These are phyloP conservation scores for Globisporangium perplexum DNA, from an alignment of 352 stramenopile genomes.

Conservation along the genomic window DNA sequence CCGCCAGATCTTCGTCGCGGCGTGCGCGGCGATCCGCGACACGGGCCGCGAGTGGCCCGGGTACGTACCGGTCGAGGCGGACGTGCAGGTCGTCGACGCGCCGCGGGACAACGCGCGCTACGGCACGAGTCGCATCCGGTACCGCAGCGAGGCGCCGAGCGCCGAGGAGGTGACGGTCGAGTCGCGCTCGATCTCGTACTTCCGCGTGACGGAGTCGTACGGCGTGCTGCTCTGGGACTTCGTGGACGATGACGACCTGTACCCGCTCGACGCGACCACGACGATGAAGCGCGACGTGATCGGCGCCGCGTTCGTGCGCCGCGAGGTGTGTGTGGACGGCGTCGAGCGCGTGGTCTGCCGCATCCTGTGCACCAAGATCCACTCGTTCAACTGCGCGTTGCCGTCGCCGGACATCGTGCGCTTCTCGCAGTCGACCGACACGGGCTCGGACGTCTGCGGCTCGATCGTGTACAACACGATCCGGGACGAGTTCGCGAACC, in stretches of 20 bases:
- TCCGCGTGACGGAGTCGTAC: conserved; percentile 21
- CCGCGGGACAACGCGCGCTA: conserved; percentile 39
- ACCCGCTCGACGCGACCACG: conserved; percentile 15
- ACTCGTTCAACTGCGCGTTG: conserved; percentile 19
- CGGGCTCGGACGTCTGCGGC: conserved; percentile 29
- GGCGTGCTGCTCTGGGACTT: conserved; percentile 30
- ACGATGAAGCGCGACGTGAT: conserved; percentile 26
- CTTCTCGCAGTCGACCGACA: conserved; percentile 21
- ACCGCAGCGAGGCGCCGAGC: conserved; percentile 17
- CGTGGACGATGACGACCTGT: conserved; percentile 29
- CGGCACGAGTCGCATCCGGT: conserved; percentile 27
- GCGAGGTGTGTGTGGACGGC: conserved; percentile 36
- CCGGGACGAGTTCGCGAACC: conserved; percentile 15
- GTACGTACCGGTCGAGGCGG: conserved; percentile 24
- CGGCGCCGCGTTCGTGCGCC: conserved; percentile 28
- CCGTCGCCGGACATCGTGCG: conserved; percentile 13
- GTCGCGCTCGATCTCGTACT: conserved; percentile 21
- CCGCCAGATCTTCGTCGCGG: conserved; percentile 30
- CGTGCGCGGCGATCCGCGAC: conserved; percentile 33
- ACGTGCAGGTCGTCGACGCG: conserved; percentile 27
- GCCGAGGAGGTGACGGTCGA: conserved; percentile 25
- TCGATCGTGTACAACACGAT: conserved; percentile 40
- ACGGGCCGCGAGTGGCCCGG: conserved; percentile 38
- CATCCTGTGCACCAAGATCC: conserved; percentile 53
- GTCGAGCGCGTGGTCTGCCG: conserved; percentile 49